phyloP scores from a whole-genome alignment of 208 protist genomes.

The Novymonas esmeraldas region DNA sequence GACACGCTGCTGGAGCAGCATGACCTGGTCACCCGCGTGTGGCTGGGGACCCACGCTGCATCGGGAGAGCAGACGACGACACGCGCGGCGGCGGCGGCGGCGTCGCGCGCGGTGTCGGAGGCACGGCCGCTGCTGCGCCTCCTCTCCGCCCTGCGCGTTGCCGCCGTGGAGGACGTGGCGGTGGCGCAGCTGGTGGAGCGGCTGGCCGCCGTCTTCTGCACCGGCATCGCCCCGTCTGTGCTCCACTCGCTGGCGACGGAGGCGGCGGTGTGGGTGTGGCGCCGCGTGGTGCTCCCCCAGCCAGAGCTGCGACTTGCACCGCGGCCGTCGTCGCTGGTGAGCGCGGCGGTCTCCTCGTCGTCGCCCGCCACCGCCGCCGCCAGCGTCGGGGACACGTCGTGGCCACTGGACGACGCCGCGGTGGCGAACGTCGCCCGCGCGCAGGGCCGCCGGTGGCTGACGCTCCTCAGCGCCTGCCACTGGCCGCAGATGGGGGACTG shows the following conservation, averaged over 20 bases:
- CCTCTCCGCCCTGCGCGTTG: slow-evolving; percentile 17
- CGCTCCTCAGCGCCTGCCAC: slow-evolving; percentile 43
- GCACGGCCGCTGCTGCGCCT: slow-evolving; percentile 17
- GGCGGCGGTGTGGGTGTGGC: slow-evolving; percentile 55
- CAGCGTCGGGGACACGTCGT: neutral
- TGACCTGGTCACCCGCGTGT: slow-evolving; percentile 19
- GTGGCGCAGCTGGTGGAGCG: slow-evolving; percentile 36
- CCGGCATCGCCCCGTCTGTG: slow-evolving; percentile 27
- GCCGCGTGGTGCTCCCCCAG: slow-evolving; percentile 47
- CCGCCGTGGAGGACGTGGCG: slow-evolving; percentile 15
- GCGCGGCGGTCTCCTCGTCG: neutral
- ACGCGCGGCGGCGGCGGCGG: slow-evolving; percentile 1
- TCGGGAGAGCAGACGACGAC: neutral
- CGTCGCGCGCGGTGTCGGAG: slow-evolving; percentile 15
- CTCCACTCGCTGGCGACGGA: slow-evolving; percentile 31
- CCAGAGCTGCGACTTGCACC: slow-evolving; percentile 9
- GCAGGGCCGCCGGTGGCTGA: slow-evolving; percentile 56
- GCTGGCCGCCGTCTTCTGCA: slow-evolving; percentile 46
- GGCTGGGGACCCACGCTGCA: slow-evolving; percentile 11
- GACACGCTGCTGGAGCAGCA: slow-evolving; percentile 24
- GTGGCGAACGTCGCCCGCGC: slow-evolving; percentile 52
- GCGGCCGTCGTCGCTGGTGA: neutral
- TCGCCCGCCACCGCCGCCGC: neutral
- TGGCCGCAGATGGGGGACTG: slow-evolving; percentile 34
- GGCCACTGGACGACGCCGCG: slow-evolving; percentile 22